Percentiles rank a stretch among this genome's conserved stretches.
Conservation (phyloP, 257 asterid genomes). For the Nyctanthes arbortristis region DNA sequence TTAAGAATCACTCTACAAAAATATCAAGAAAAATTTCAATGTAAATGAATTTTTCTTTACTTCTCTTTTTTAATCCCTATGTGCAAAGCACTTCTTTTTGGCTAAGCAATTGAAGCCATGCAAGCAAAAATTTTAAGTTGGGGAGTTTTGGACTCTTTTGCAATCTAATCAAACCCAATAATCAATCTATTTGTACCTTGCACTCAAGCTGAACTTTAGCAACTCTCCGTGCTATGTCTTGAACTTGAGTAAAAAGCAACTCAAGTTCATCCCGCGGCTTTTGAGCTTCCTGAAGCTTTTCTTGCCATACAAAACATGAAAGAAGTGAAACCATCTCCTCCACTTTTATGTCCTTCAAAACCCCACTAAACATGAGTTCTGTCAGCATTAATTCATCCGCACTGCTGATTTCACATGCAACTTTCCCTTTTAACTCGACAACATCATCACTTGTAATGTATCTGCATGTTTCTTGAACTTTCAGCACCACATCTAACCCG, state of each 20-base stretch:
- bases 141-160: too few relatives aligned
- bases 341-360: slow-evolving; percentile 69
- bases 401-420: slow-evolving; percentile 95
- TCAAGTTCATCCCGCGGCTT: slow-evolving; percentile 92
- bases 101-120: not conserved
- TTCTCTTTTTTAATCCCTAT: not conserved
- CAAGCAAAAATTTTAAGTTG: not conserved
- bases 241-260: slow-evolving; percentile 71
- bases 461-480: slow-evolving; percentile 45
- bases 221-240: slow-evolving; percentile 86
- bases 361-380: slow-evolving; percentile 90
- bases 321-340: slow-evolving; percentile 95
- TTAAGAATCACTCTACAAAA: not conserved
- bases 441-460: slow-evolving; percentile 76
- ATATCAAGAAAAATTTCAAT: not conserved
- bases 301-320: slow-evolving; percentile 97
- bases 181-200: slow-evolving; percentile 63
- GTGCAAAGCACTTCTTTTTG: too few relatives aligned
- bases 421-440: slow-evolving; percentile 90
- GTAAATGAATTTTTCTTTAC: not conserved
- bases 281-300: slow-evolving; percentile 87
- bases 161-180: slow-evolving; percentile 8
- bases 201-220: slow-evolving; percentile 96
- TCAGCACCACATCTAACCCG: slow-evolving; percentile 18
- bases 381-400: slow-evolving; percentile 95